These are phyloP conservation scores for Styphnolobium japonicum DNA, from an alignment of 306 rosid species.

Conservation along the genomic window DNA sequence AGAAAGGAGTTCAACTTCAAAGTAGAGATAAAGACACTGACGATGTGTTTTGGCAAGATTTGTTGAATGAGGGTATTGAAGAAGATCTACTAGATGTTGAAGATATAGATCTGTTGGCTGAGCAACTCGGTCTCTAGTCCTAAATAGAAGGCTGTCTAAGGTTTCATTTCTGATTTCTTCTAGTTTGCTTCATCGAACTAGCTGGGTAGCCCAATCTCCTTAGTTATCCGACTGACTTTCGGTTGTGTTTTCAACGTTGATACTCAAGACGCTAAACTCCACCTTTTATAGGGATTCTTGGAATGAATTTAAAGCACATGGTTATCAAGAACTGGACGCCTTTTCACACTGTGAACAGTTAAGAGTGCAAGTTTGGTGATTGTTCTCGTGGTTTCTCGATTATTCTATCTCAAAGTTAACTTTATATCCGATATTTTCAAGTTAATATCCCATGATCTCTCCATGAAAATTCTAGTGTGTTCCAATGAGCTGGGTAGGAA, in stretches of 20 bases:
- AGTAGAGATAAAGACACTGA: slow-evolving; percentile 31
- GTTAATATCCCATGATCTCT: background rate
- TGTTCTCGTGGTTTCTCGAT: background rate
- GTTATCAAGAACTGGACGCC: background rate
- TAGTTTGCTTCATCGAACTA: slow-evolving; percentile 14
- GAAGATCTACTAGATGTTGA: slow-evolving; percentile 31
- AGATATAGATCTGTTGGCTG: slow-evolving; percentile 47
- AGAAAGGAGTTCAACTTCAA: slow-evolving; percentile 15
- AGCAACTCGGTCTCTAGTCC: slow-evolving; percentile 53
- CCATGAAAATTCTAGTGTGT: background rate
- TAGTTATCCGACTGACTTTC: background rate
- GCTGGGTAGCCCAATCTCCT: background rate
- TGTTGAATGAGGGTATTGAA: slow-evolving; percentile 41
- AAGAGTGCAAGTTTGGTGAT: background rate
- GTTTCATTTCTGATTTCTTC: background rate
- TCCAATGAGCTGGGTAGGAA: background rate
- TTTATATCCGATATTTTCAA: background rate
- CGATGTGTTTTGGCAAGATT: slow-evolving; percentile 54
- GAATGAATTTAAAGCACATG: background rate
- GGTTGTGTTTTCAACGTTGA: background rate
- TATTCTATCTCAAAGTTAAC: background rate
- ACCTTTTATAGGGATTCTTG: background rate
- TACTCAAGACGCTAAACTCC: background rate
- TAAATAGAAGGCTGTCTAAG: slow-evolving; percentile 4
- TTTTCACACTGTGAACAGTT: background rate